Conservation (phyloP, 2,329 filamentous ascomycete genomes). For the Ophiocordyceps camponoti-rufipedis region DNA sequence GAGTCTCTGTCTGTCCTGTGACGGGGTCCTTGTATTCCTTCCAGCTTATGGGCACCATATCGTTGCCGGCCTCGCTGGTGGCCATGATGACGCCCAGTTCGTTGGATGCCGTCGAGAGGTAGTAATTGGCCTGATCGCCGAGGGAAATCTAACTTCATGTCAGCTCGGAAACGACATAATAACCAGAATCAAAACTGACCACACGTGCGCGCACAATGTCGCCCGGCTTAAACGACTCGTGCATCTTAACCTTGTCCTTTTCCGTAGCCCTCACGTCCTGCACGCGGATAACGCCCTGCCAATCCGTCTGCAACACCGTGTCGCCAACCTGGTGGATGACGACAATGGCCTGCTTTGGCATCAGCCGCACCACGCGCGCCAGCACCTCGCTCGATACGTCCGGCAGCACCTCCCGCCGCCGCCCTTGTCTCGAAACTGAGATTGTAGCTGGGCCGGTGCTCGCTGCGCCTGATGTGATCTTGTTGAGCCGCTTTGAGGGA, state of each 20-base stretch:
- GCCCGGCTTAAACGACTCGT: conserved; percentile 80
- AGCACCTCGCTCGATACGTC: conserved; percentile 67
- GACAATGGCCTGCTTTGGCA: conserved; percentile 68
- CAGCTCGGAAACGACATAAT: too few species aligned
- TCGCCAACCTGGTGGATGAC: conserved; percentile 70
- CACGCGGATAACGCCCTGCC: conserved; percentile 67
- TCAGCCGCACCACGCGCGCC: conserved; percentile 69
- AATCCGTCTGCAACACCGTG: conserved; percentile 56
- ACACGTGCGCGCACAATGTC: conserved; percentile 81
- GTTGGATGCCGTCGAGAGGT: conserved; percentile 81
- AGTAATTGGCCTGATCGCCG: conserved; percentile 90
- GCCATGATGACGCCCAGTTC: conserved; percentile 90
- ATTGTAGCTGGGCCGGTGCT: conserved; percentile 30
- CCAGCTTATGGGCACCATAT: conserved; percentile 90
- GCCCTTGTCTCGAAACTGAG: conserved; percentile 31
- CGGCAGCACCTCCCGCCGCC: conserved; percentile 56
- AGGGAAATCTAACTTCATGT: conserved; percentile 50
- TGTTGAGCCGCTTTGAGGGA: conserved; percentile 39
- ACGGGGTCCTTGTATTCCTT: conserved; percentile 79
- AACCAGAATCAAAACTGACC: too few species aligned
- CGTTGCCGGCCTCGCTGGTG: conserved; percentile 67
- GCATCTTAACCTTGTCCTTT: conserved; percentile 84
- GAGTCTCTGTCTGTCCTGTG: conserved; percentile 55
- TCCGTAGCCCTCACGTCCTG: conserved; percentile 92
- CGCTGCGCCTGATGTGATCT: conserved; percentile 26